phyloP scores from a whole-genome alignment of 768 basidiomycete genomes.

The Mycena rebaudengoi region DNA sequence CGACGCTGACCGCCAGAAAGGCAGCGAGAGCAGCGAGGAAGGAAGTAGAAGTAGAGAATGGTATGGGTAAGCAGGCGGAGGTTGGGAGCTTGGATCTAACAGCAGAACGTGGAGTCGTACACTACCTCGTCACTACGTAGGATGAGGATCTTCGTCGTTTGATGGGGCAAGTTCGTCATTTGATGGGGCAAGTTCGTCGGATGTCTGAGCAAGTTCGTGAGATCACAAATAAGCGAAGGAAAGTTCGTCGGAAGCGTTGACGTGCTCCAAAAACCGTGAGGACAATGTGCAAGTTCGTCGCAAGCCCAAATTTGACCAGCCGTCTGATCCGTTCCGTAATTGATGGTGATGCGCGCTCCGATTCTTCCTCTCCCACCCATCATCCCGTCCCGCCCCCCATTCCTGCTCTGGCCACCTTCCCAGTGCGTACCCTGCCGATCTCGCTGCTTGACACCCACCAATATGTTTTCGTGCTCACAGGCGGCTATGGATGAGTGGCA shows the following conservation, averaged over 20 bases:
- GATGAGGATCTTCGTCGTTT: conserved; percentile 6
- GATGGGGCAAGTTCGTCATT: conserved; percentile 6
- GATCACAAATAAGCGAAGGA: background rate
- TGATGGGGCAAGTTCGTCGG: background rate
- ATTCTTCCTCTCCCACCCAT: conserved; percentile 11
- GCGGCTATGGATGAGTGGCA: background rate
- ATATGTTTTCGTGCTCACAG: background rate
- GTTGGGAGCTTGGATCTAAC: too few species aligned
- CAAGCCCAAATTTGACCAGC: background rate
- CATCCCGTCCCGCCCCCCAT: conserved; percentile 5
- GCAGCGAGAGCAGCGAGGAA: too few species aligned
- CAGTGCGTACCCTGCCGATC: background rate
- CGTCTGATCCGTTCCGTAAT: background rate
- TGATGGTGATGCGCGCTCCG: background rate
- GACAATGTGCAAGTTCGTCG: background rate
- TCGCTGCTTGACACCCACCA: background rate
- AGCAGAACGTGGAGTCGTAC: too few species aligned
- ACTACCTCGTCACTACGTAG: too few species aligned
- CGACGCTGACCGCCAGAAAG: too few species aligned
- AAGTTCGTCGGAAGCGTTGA: conserved; percentile 3
- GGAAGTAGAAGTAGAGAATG: too few species aligned
- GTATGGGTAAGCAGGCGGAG: too few species aligned
- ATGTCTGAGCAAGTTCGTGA: background rate
- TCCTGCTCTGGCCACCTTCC: background rate
- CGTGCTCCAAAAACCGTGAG: background rate